Conservation (phyloP, 805 yeast genomes). For the Saccharomycopsis javanensis region DNA sequence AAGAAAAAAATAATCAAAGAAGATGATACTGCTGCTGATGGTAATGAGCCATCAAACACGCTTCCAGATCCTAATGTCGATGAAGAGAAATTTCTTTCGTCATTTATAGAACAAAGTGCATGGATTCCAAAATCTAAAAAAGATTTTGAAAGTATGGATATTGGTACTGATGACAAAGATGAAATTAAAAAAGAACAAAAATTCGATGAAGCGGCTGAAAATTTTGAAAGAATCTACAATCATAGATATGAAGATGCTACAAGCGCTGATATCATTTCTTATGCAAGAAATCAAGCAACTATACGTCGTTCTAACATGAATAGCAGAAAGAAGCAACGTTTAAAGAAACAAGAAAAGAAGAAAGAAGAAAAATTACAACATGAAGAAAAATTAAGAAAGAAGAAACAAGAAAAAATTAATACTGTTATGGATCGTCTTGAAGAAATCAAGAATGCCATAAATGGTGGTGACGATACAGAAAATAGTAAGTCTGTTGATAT, state of each 20-base stretch:
- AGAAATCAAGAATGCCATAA: slow-evolving; percentile 58
- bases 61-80: slow-evolving; percentile 63
- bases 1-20: slow-evolving; percentile 41
- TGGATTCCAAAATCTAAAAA: slow-evolving; percentile 79
- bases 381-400: slow-evolving; percentile 54
- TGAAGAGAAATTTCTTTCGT: slow-evolving; percentile 60
- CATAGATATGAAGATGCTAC: slow-evolving; percentile 91
- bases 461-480: slow-evolving; percentile 32
- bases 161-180: slow-evolving; percentile 26
- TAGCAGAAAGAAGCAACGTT: slow-evolving; percentile 75
- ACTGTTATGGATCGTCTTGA: slow-evolving; percentile 63
- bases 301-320: slow-evolving; percentile 70
- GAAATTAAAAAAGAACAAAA: slow-evolving; percentile 67
- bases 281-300: slow-evolving; percentile 91
- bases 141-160: slow-evolving; percentile 36
- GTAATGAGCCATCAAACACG: slow-evolving; percentile 19
- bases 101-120: slow-evolving; percentile 67
- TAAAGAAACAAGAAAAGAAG: slow-evolving; percentile 49
- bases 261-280: slow-evolving; percentile 83
- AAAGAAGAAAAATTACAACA: slow-evolving; percentile 42
- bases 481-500: slow-evolving; percentile 32
- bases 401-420: slow-evolving; percentile 67
- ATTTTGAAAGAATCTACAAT: slow-evolving; percentile 86
- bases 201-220: slow-evolving; percentile 86
- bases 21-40: slow-evolving; percentile 25